Base-by-base conservation (phyloP, 805 yeast species). In the Wickerhamomyces silvicola region DNA sequence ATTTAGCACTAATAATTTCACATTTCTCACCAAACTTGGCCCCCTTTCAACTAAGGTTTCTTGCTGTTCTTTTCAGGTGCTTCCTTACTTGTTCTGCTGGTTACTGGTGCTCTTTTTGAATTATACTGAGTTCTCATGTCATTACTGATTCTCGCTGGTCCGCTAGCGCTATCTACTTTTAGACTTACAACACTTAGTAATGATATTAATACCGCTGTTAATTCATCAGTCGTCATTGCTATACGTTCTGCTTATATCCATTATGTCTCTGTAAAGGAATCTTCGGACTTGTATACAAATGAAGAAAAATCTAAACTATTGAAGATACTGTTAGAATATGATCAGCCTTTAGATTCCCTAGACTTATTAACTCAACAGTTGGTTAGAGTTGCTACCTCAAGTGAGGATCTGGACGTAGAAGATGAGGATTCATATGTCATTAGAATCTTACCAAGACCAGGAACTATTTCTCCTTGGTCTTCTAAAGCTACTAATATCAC, bases 381-480 rank as follows among this genome's bases (percentile, higher is more conserved):
- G 38, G 59, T 70, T 24, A 52, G 47, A 20, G 54, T 62, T 5
- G 47, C 62, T 17, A 37, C 54, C 17, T 48, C 62, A 16, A 32
- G 57, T 10, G 54, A 59, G 16, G 39, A 44, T 13, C 38, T 51
- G 15, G 46, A 55, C 28, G 38, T 60, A 15, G 51, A 59, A 23
- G 70, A 55, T 31, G 48, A 58, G 5, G 72, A 68, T 42, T 62
- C 75, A 20, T 71, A 74, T 40, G 62, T 87, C 43, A 61, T 90
- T 28, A 72, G 94, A 55, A 70, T 92, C 32, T 68, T 87, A 32
- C 98, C 99, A 27, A 76, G 97, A 58, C 66, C 87, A 7, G 98
- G 98, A 39, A 92, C 98, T 10, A 90, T 92, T 44, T 88, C 97
- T 17, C 97, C 98, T 21, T 92, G 99, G 99, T 85, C 96, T 8